A percentile compares a stretch with the other conserved stretches of the same genome.
phyloP scores from a whole-genome alignment of 2,329 filamentous ascomycete species.

The Ophiostoma novo-ulmi region DNA sequence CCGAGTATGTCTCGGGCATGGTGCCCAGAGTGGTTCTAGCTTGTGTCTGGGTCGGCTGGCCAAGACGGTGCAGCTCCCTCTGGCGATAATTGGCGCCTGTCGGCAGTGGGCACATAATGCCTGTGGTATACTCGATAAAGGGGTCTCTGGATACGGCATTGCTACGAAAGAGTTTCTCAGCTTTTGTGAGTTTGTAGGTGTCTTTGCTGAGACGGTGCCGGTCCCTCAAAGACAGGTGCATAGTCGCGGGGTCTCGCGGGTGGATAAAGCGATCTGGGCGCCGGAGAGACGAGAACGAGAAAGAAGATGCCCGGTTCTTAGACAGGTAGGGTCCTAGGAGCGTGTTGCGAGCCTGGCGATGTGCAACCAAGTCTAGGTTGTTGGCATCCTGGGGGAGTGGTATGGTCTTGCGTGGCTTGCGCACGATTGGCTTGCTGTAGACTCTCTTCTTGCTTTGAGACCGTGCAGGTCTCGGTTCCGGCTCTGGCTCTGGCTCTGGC shows the following conservation, averaged over 20 bases:
- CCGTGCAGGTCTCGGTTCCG: neutral
- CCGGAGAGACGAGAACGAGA: slow-evolving; percentile 27
- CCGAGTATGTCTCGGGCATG: slow-evolving; percentile 17
- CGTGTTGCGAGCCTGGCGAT: slow-evolving; percentile 15
- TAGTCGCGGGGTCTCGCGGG: slow-evolving; percentile 33
- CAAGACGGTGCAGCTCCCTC: slow-evolving; percentile 32
- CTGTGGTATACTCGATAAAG: slow-evolving; percentile 38
- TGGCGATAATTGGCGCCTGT: slow-evolving; percentile 29
- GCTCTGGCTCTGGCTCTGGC: neutral
- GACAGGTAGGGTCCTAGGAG: neutral
- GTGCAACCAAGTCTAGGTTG: slow-evolving; percentile 15
- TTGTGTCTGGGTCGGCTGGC: slow-evolving; percentile 28
- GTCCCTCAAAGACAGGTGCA: slow-evolving; percentile 36
- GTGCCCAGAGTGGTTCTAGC: slow-evolving; percentile 32
- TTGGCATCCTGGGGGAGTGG: neutral
- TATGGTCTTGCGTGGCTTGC: neutral
- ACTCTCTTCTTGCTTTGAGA: neutral
- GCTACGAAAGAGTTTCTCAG: slow-evolving; percentile 44
- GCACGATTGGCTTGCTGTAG: neutral
- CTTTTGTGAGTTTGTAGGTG: slow-evolving; percentile 38
- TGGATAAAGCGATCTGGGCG: slow-evolving; percentile 50
- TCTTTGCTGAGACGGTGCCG: slow-evolving; percentile 45
- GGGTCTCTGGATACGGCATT: slow-evolving; percentile 40
- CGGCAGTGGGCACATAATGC: slow-evolving; percentile 28
- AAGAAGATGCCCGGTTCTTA: slow-evolving; percentile 10